Percentiles rank a stretch among this genome's conserved stretches.
Conservation (phyloP, 2,329 filamentous ascomycete species). For the Stachybotrys chartarum region DNA sequence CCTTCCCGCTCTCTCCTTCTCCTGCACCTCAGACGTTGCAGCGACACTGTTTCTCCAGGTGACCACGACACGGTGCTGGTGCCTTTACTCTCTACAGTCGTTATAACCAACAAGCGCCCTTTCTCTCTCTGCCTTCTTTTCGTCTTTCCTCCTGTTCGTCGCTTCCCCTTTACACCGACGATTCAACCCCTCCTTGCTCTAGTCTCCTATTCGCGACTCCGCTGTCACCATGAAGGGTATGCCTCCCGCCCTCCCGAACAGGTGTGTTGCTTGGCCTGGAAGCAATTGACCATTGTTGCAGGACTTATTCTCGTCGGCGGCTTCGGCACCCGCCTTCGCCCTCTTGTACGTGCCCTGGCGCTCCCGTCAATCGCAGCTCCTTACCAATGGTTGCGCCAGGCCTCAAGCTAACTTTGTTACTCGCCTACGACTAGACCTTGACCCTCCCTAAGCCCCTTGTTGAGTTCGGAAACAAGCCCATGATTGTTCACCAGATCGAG, state of each 20-base stretch:
- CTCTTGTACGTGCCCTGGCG: constrained; percentile 61
- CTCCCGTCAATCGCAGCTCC: background rate
- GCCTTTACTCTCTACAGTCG: background rate
- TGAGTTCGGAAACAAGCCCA: constrained; percentile 97
- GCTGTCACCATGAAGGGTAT: constrained; percentile 30
- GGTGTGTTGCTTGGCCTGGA: background rate
- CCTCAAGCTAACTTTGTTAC: constrained; percentile 5
- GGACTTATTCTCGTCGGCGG: constrained; percentile 98
- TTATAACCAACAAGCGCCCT: background rate
- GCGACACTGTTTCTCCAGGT: background rate
- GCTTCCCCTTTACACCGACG: constrained; percentile 5
- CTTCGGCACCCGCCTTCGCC: constrained; percentile 95
- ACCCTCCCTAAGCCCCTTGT: constrained; percentile 96
- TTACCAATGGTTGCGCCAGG: background rate
- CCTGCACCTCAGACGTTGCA: background rate
- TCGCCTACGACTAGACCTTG: constrained; percentile 60
- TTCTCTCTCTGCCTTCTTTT: constrained; percentile 1
- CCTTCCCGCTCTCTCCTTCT: constrained; percentile 17
- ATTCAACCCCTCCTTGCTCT: constrained; percentile 8
- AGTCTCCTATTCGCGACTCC: constrained; percentile 8
- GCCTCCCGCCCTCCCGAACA: constrained; percentile 1
- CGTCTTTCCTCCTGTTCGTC: constrained; percentile 12
- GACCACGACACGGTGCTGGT: background rate
- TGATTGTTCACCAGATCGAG: constrained; percentile 98
- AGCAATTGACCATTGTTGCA: constrained; percentile 28